Evolutionary conservation across 2,329 filamentous ascomycete species (phyloP), one percentile per base, ranked within the genome.

Genomic region (Dactylonectria macrodidyma): DNA sequence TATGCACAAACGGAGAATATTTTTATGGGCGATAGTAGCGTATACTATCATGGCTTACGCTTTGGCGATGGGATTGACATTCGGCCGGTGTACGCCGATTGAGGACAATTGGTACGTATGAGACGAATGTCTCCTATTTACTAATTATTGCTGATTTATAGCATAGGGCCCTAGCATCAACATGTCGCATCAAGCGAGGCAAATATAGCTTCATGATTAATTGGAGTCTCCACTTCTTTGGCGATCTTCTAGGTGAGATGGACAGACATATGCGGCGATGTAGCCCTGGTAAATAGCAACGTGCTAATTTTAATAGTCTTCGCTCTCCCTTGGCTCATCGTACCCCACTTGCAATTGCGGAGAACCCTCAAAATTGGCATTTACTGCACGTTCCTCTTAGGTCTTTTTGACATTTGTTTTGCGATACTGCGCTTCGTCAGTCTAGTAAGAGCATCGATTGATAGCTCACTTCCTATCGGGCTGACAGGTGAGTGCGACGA

Each of bases 331-430:
- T 65, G 62, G 62, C 19, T 48, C n/a, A 33, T 65, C 16, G 56
- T 65, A 5, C 56, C 65, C 9, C 8, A 16, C 7, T 36, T 55
- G 9, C 36, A 59, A 10, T 41, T 62, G 10, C 51, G 16, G 16
- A 22, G 56, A 33, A 47, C 7, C 3, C 50, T 65, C 11, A 22
- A 55, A 9, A 30, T 55, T 9, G 57, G 62, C 9, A 38, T 65
- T 16, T 66, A 62, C 7, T 66, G 2, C 50, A 62, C 72, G 0
- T 74, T 71, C 12, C 62, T 73, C 1, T 58, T 75, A 0, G 73
- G 73, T 0, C 16, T 73, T 0, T 48, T 75, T 12, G 71, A 75
- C 3, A 72, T 75, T 8, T 59, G 72, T 3, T 72, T 75, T 16
- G 67, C 71, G 1, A 19, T 75, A 6, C 60, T 73, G 2, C 71